A percentile compares a stretch with the other conserved stretches of the same genome.
Evolutionary conservation across 169 alveolate species (phyloP).

Genomic region (Babesia gibsoni): DNA sequence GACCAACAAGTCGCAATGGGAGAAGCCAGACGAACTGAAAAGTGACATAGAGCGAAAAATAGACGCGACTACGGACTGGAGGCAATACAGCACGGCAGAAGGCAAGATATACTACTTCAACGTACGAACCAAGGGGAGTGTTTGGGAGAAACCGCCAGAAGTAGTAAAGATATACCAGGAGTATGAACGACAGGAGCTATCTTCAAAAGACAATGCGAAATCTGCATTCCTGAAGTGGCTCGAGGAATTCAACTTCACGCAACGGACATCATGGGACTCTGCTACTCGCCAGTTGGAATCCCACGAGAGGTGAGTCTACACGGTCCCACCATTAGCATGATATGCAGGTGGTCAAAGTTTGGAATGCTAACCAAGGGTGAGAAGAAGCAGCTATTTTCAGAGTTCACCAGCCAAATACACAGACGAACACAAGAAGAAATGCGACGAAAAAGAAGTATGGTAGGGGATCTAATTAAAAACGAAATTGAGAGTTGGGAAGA

Average conservation of each 20-base stretch:
- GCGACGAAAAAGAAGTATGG: conserved; percentile 71
- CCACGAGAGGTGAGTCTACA: conserved; percentile 44
- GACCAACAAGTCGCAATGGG: conserved; percentile 81
- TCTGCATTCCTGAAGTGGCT: conserved; percentile 63
- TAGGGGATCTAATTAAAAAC: conserved; percentile 67
- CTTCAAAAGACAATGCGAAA: conserved; percentile 69
- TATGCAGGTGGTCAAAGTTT: conserved; percentile 67
- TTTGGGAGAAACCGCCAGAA: conserved; percentile 81
- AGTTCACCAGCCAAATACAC: conserved; percentile 76
- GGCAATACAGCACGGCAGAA: conserved; percentile 75
- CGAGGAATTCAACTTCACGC: conserved; percentile 69
- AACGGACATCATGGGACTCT: conserved; percentile 73
- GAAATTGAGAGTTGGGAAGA: conserved; percentile 68
- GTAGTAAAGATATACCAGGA: conserved; percentile 58
- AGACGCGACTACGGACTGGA: conserved; percentile 73
- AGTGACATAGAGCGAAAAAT: conserved; percentile 66
- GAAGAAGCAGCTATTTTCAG: conserved; percentile 78
- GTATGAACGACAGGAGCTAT: conserved; percentile 64
- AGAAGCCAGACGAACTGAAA: conserved; percentile 78
- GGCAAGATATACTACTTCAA: conserved; percentile 79
- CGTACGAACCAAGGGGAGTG: conserved; percentile 71
- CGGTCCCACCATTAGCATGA: neutral
- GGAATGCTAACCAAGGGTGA: conserved; percentile 77
- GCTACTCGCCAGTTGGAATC: conserved; percentile 65
- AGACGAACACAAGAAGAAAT: conserved; percentile 75